phyloP scores from a whole-genome alignment of 2,329 filamentous ascomycete species.

The Penicillium expansum region DNA sequence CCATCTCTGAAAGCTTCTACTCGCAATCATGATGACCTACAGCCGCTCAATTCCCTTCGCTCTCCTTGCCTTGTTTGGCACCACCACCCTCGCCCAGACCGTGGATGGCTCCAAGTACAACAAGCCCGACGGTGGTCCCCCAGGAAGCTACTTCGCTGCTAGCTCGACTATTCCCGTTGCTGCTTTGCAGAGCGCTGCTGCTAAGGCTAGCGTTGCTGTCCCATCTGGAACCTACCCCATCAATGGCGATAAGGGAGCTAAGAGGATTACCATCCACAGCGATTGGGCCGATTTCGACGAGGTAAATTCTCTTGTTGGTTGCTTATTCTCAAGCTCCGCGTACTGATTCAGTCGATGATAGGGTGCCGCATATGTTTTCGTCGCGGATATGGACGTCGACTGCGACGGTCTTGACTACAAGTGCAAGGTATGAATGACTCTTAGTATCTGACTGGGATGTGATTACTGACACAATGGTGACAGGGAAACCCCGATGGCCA shows the following conservation, averaged over 20 bases:
- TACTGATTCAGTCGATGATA: not conserved
- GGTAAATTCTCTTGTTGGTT: constrained; percentile 7
- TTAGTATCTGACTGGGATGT: not conserved
- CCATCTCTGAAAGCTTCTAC: not conserved
- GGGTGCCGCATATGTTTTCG: constrained; percentile 30
- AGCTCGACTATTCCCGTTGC: constrained; percentile 24
- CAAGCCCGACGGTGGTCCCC: constrained; percentile 23
- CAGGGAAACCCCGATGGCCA: constrained; percentile 32
- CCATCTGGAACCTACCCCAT: constrained; percentile 26
- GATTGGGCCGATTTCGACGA: constrained; percentile 29
- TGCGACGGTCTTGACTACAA: constrained; percentile 31
- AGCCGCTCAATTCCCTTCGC: not conserved
- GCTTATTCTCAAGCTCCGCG: not conserved
- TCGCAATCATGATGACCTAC: not conserved
- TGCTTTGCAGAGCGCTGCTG: constrained; percentile 25
- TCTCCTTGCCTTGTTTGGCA: constrained; percentile 4
- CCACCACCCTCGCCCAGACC: constrained; percentile 6
- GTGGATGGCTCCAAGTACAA: constrained; percentile 25
- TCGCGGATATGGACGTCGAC: constrained; percentile 37
- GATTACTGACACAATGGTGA: not conserved
- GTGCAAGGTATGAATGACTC: constrained; percentile 20
- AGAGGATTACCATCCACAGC: constrained; percentile 27
- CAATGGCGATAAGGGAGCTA: constrained; percentile 15
- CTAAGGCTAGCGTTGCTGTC: constrained; percentile 23
- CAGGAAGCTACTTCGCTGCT: constrained; percentile 28